Percentiles rank a stretch among this genome's conserved stretches.
phyloP scores from a whole-genome alignment of 1,284 basidiomycete species.

The Cryptococcus sp. region DNA sequence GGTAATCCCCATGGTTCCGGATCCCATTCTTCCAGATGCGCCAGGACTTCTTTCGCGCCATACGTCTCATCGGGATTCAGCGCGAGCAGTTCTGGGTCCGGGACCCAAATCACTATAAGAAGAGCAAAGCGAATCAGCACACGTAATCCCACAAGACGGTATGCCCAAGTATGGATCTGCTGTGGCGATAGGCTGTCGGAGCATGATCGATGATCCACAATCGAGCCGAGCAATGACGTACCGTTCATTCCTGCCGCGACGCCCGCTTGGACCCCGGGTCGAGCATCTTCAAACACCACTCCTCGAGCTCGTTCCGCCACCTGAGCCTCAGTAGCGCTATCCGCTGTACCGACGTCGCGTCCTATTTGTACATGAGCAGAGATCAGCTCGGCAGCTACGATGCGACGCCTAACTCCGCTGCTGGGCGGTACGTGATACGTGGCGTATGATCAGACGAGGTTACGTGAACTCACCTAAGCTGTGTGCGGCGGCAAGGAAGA shows the following conservation, averaged over 20 bases:
- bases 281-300: constrained; percentile 54
- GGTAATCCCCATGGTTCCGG: constrained; percentile 49
- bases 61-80: constrained; percentile 44
- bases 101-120: constrained; percentile 53
- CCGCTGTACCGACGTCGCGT: constrained; percentile 46
- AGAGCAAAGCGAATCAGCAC: too few species aligned
- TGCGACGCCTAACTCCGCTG: too few species aligned
- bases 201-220: too few species aligned
- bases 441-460: too few species aligned
- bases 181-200: background rate
- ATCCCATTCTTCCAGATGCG: constrained; percentile 45
- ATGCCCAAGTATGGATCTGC: background rate
- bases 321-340: constrained; percentile 38
- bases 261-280: constrained; percentile 48
- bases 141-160: too few species aligned
- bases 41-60: constrained; percentile 45
- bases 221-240: constrained; percentile 20
- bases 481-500: constrained; percentile 53
- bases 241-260: constrained; percentile 54
- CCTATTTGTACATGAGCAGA: constrained; percentile 17
- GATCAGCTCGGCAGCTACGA: background rate
- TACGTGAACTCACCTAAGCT: constrained; percentile 37
- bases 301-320: constrained; percentile 38
- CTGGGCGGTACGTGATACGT: too few species aligned
- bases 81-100: constrained; percentile 45